Evolutionary conservation across 2,329 filamentous ascomycete genomes (phyloP).

Genomic region (Trichophyton simii): DNA sequence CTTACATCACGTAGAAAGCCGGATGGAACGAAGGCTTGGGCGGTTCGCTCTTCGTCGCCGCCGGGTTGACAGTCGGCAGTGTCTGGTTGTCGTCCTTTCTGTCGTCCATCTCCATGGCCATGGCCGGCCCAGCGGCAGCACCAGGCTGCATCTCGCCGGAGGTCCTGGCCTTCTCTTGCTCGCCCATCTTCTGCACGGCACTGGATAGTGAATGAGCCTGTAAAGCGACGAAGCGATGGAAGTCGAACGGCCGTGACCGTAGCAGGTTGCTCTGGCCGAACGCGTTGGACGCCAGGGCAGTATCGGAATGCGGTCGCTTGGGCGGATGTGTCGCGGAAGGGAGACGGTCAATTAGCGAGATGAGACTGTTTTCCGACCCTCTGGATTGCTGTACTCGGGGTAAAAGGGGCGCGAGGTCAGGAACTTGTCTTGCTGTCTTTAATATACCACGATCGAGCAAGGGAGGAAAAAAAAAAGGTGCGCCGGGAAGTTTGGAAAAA

Average conservation of each 20-base stretch:
- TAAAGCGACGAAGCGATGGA: slow-evolving; percentile 35
- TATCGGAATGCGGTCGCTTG: too few species aligned
- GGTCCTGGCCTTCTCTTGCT: slow-evolving; percentile 68
- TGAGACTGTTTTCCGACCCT: too few species aligned
- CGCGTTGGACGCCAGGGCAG: slow-evolving; percentile 32
- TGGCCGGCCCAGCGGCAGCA: neutral
- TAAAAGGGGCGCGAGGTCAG: too few species aligned
- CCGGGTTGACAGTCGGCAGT: slow-evolving; percentile 70
- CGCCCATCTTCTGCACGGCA: slow-evolving; percentile 52
- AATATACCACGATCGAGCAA: too few species aligned
- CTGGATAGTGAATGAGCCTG: slow-evolving; percentile 24
- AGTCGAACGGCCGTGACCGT: slow-evolving; percentile 37
- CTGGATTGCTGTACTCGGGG: too few species aligned
- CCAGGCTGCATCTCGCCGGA: slow-evolving; percentile 53
- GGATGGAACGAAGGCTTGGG: slow-evolving; percentile 59
- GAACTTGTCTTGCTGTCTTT: too few species aligned
- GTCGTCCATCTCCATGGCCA: neutral
- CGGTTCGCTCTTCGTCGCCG: slow-evolving; percentile 56
- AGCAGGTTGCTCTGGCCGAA: slow-evolving; percentile 32
- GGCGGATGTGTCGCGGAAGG: too few species aligned
- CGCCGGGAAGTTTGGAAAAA: too few species aligned
- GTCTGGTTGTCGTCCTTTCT: slow-evolving; percentile 41
- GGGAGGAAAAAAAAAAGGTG: too few species aligned
- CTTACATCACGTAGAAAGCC: slow-evolving; percentile 66
- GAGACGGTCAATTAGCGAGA: too few species aligned